Percentiles rank a stretch among this genome's conserved stretches.
Conservation (phyloP, 305 asterid species). For the Stenogyne calaminthoides region DNA sequence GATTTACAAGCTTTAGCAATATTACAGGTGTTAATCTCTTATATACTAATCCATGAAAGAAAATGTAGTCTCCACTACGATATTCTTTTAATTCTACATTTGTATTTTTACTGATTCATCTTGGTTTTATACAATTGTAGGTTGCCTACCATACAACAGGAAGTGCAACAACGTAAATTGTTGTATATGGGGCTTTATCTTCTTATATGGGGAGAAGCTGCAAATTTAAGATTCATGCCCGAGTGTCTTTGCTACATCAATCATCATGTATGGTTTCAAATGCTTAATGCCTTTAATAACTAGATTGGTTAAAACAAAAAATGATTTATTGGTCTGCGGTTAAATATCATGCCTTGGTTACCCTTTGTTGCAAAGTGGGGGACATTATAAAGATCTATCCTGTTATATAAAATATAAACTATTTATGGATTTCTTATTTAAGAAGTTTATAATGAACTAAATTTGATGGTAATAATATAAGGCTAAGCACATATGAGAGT, state of each 20-base stretch:
- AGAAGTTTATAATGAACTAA: not conserved
- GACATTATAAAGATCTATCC: not conserved
- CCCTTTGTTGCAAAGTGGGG: not conserved
- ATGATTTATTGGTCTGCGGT: not conserved
- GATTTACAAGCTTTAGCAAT: not conserved
- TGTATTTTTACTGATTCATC: slow-evolving; percentile 31
- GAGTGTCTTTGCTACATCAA: slow-evolving; percentile 98
- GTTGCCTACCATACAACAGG: slow-evolving; percentile 98
- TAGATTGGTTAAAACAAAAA: not conserved
- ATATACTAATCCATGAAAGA: slow-evolving; percentile 9
- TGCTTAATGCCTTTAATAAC: not conserved
- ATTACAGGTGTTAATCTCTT: not conserved
- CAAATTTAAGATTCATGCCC: slow-evolving; percentile 98
- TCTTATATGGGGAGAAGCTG: slow-evolving; percentile 99
- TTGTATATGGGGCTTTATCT: slow-evolving; percentile 92
- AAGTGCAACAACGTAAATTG: slow-evolving; percentile 91
- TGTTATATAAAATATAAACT: not conserved
- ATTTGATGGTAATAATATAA: slow-evolving; percentile 5
- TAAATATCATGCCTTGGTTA: not conserved
- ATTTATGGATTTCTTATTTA: not conserved
- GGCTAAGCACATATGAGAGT: not conserved
- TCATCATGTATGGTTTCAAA: slow-evolving; percentile 72
- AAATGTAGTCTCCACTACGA: not conserved
- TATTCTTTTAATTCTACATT: not conserved
- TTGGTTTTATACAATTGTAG: slow-evolving; percentile 42